Base-by-base conservation (phyloP, 1,139 yeast species). In the Diutina neorugosa region DNA sequence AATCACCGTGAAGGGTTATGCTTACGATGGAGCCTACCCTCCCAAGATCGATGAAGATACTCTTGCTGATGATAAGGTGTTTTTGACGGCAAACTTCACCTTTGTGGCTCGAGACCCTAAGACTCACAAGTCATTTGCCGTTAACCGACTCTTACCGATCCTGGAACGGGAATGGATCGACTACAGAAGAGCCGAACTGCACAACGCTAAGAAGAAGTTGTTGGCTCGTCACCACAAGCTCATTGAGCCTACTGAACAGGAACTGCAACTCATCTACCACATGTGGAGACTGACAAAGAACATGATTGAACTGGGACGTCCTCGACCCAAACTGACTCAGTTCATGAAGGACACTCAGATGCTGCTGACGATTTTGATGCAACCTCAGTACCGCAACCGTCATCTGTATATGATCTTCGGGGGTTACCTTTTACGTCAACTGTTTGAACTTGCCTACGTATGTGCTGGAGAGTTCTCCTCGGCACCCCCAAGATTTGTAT, bases 351-450 rank as follows among this genome's bases (percentile, higher is more conserved):
- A 87, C 58, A 84, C 96, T 1, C 69, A 69, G 52, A 77, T 86
- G 55, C 73, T 77, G 53, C 86, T 95, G 8, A 87, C 96, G 6
- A 75, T 84, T 60, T 83, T 90, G 68, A 91, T 90, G 94, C 97
- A 90, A 69, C 97, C 97, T 1, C 97, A 90, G 69, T 90, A 89
- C 69, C 80, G 97, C 68, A 90, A 90, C 71, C 80, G 96, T 65
- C 96, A 90, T 65, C 86, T 95, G 11, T 87, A 86, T 68, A 89
- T 90, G 91, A 87, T 90, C 53, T 90, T 90, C 66, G 97, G 97
- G 59, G 97, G 97, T 27, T 90, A 90, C 63, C 72, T 90, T 63
- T 78, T 90, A 71, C 82, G 96, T 67, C 96, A 89, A 69, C 82
- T 96, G 4, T 90, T 90, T 66, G 97, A 90, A 66, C 78, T 90